phyloP scores from a whole-genome alignment of 352 stramenopile species.

The Phytophthora ohioensis region DNA sequence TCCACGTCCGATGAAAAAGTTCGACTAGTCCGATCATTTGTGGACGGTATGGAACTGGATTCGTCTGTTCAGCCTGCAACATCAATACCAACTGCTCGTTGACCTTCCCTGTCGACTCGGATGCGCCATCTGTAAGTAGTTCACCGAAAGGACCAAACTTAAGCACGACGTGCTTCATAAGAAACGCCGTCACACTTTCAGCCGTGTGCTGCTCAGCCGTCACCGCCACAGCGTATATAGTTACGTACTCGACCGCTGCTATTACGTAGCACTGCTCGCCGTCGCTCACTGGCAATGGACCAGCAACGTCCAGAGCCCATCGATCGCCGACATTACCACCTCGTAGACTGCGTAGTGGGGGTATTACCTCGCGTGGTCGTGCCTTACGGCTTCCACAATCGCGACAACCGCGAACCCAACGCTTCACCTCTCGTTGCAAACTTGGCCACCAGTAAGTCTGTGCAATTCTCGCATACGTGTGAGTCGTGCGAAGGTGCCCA shows the following conservation, averaged over 20 bases:
- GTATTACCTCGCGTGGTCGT: not conserved
- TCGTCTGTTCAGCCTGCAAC: not conserved
- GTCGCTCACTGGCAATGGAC: not conserved
- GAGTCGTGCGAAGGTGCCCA: not conserved
- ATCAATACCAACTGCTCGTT: not conserved
- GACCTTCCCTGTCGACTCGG: not conserved
- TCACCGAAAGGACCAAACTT: not conserved
- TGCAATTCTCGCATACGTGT: not conserved
- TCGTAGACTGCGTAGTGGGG: not conserved
- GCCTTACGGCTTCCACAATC: conserved; percentile 3
- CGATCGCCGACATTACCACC: conserved; percentile 1
- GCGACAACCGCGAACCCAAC: not conserved
- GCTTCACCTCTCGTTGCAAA: not conserved
- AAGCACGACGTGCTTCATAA: not conserved
- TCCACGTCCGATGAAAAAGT: not conserved
- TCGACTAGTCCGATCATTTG: too few relatives aligned
- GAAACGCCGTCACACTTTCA: not conserved
- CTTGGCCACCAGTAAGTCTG: conserved; percentile 3
- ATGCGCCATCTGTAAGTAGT: not conserved
- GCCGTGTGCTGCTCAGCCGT: not conserved
- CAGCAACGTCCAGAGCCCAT: not conserved
- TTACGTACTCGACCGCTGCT: conserved; percentile 1
- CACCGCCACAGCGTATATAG: not conserved
- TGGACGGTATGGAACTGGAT: not conserved
- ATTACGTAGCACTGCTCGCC: not conserved